Percentiles rank a stretch among this genome's conserved stretches.
These are phyloP conservation scores for Casaregolazyma suthepensis DNA, from an alignment of 1,139 yeast species.

Conservation along the genomic window DNA sequence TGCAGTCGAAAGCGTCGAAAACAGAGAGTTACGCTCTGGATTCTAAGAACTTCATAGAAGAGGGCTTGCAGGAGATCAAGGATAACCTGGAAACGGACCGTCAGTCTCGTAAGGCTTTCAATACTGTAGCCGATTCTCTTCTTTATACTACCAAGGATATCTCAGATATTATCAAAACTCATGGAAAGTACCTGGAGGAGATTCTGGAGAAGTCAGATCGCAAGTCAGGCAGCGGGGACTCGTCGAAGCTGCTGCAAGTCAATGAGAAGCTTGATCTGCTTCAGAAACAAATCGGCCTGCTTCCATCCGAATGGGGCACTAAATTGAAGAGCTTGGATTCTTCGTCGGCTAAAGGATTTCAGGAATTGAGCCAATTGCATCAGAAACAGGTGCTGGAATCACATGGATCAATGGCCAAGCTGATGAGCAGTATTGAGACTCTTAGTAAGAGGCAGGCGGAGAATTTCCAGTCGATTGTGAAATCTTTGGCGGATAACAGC, in stretches of 20 bases:
- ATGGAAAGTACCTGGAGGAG: conserved; percentile 15
- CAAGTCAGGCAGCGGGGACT: background rate
- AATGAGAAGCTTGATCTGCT: background rate
- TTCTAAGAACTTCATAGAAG: conserved; percentile 19
- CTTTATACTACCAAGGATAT: conserved; percentile 22
- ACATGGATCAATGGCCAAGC: background rate
- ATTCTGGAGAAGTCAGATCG: conserved; percentile 3
- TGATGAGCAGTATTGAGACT: background rate
- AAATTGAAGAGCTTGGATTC: background rate
- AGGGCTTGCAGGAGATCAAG: conserved; percentile 17
- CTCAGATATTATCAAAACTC: conserved; percentile 14
- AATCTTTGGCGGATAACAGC: background rate
- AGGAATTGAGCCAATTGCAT: background rate
- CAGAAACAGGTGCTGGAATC: background rate
- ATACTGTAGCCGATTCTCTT: conserved; percentile 22
- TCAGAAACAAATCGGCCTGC: background rate
- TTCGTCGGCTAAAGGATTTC: background rate
- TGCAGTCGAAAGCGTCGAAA: conserved; percentile 24
- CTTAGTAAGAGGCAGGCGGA: background rate
- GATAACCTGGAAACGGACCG: conserved; percentile 20
- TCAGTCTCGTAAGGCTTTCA: conserved; percentile 21
- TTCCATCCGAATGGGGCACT: background rate
- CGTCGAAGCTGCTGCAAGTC: background rate
- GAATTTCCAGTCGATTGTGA: background rate
- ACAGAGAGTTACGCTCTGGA: conserved; percentile 17